Base-by-base conservation (phyloP, 78 protist genomes). In the Capsaspora owczarzaki region DNA sequence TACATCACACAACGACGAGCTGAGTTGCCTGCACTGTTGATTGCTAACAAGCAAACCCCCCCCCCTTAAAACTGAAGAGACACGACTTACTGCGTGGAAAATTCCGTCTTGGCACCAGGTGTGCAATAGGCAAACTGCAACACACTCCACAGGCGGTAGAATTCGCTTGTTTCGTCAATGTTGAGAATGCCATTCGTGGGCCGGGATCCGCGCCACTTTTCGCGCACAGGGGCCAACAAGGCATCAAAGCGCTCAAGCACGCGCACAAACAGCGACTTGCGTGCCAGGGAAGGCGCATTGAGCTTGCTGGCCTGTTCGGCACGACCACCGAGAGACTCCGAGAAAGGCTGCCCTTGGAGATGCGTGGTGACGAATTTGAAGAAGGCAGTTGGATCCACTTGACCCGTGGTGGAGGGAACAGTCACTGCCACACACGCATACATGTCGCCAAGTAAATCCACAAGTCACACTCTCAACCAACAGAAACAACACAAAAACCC, bases 61-160 rank as follows among this genome's bases (percentile, higher is more conserved):
- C 6, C 6, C 63, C 14, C n/a, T 14, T 6, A 6, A 10, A 6
- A 10, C 20, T 53, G 27, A 10, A 19, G 23, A 19, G 6, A 27
- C n/a, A 53, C 41, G 20, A 35, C 41, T 78, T 3, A 27, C 43
- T 1, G 27, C 6, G 27, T 31, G 70, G 40, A 31, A 14, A 1
- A 33, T 31, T 4, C 70, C 40, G 70, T 6, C 85, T 3, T 82
- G 86, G 77, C 0, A 14, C 82, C 20, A 61, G 88, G 83, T 79
- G 80, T 74, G 68, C 88, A 85, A 19, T 61, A 83, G 14, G 83
- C 76, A 47, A 92, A 91, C 79, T 87, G 88, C 14, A 93, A 25
- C 37, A 88, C 89, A n/a, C 76, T 38, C 95, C 95, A 92, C 22
- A 92, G 41, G 53, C 95, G 80, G 60, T 93, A 86, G 37, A 93